Base-by-base conservation (phyloP, 495 filamentous ascomycete species). In the Thermochaetoides thermophila region DNA sequence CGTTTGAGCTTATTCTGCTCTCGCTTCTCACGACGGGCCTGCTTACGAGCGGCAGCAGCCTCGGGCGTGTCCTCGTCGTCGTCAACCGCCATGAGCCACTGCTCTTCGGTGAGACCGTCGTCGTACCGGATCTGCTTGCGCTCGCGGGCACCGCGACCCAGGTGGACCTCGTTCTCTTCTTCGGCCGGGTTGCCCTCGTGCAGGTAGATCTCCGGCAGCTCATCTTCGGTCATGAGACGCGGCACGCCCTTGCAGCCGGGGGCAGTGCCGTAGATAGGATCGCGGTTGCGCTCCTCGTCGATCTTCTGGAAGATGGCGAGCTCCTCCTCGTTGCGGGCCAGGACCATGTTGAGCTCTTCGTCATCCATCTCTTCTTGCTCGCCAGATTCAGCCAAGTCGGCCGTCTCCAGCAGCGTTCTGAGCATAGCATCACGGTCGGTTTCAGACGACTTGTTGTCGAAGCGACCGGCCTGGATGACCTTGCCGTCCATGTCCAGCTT, bases 401-500 rank as follows among this genome's bases (percentile, higher is more conserved):
- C 89, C 30, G 76, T 79, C 49, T 96, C 89, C 30, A 97, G 63
- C 44, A 97, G 74, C 16, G 84, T 86, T 39, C 89, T 71, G 33
- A 97, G 64, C 66, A 97, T 79, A 13, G 86, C 87, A 49, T 97
- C 89, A 63, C 89, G 81, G 56, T 97, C 89, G 36, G 93, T 91
- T 48, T 94, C 92, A 9, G 89, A 95, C 1, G 89, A 97, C 53
- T 96, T 97, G 59, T 97, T 97, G 47, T 97, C 89, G 60, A 97
- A 97, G 43, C 91, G 89, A 69, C 89, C 89, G 29, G 89, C 89
- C 53, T 97, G 89, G 41, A 97, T 97, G 46, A 97, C 85, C 62
- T 97, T 97, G 52, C 89, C 91, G 50, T 97, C 89, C 76, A 97
- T 93, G 53, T 96, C 87, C 33, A 97, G 72, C 69, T 97, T 97